Conservation (phyloP, 2,329 filamentous ascomycete genomes). For the Trichoderma sp. region DNA sequence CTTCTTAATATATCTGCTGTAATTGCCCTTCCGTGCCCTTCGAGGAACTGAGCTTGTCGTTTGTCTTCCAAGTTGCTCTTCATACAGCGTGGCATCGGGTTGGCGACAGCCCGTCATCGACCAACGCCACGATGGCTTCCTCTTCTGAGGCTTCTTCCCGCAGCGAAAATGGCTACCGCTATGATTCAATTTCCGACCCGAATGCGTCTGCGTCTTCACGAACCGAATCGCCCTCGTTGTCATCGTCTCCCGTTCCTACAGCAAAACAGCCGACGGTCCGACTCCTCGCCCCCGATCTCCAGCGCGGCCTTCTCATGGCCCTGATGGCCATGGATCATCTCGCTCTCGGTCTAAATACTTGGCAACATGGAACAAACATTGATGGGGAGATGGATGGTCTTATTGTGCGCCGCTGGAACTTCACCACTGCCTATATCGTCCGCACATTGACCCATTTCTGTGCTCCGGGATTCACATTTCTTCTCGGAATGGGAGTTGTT, state of each 20-base stretch:
- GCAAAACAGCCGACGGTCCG: conserved; percentile 28
- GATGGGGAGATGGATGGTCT: conserved; percentile 40
- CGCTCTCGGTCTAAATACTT: conserved; percentile 41
- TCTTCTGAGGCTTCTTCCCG: background rate
- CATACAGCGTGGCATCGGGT: background rate
- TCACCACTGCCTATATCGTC: conserved; percentile 39
- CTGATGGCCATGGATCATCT: conserved; percentile 49
- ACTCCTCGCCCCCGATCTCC: conserved; percentile 45
- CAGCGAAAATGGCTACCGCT: conserved; percentile 23
- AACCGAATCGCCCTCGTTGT: background rate
- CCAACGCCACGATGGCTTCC: background rate
- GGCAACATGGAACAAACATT: conserved; percentile 44
- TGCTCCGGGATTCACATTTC: conserved; percentile 47
- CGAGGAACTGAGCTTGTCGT: background rate
- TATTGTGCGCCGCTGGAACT: conserved; percentile 42
- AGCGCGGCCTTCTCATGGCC: conserved; percentile 47
- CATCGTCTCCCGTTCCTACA: background rate
- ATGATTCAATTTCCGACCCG: conserved; percentile 18
- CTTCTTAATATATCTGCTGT: background rate
- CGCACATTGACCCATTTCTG: conserved; percentile 48
- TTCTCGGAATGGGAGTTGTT: conserved; percentile 49
- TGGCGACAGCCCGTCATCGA: background rate
- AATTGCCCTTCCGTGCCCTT: background rate
- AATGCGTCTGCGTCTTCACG: background rate
- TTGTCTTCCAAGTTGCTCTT: background rate